Evolutionary conservation across 202 grass and related monocot species (phyloP), one percentile per base, ranked within the genome.

Genomic region (Panicum hallii): DNA sequence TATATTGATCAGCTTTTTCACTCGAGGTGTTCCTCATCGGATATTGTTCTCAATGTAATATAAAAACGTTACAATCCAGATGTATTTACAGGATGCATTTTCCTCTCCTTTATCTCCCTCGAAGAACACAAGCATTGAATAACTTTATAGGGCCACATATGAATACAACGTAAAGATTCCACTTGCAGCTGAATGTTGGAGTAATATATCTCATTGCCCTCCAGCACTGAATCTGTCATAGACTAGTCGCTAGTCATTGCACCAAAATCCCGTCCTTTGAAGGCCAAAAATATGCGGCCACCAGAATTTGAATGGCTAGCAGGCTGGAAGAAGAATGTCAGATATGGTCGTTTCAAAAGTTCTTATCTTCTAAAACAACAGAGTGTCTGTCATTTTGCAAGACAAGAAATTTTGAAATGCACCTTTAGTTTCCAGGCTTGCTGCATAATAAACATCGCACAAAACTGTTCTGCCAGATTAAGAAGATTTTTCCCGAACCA

Each of bases 271-370:
- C 65, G 13, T 72, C 38, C 77, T 19, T 8, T 47, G 56, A 83
- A 73, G 28, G 80, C 66, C 66, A 44, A 13, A 78, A 79, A 66
- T 88, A 64, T 40, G 57, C 45, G 36, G 46, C 62, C 69, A 56
- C 56, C 69, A 40, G 48, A 69, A 16, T 56, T 47, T 19, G 61
- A 56, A n/a, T 49, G 20, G 67, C n/a, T 64, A 76, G 58, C 17
- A 15, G 52, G 44, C 52, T 60, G 58, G 44, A 70, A 70, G 38
- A 52, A 13, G 22, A 13, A 38, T 43, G 11, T 9, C 47, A 5
- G 0, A 79, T 40, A 43, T 63, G 16, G 30, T 12, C n/a, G 47
- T 58, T 26, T 20, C 40, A 23, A 32, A 53, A 67, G 41, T 49
- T 67, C 16, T 62, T 52, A 3, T 70, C 44, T 44, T 63, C n/a